These are phyloP conservation scores for Elaeis oleifera DNA, from an alignment of 202 grass and related monocot species.

Conservation along the genomic window DNA sequence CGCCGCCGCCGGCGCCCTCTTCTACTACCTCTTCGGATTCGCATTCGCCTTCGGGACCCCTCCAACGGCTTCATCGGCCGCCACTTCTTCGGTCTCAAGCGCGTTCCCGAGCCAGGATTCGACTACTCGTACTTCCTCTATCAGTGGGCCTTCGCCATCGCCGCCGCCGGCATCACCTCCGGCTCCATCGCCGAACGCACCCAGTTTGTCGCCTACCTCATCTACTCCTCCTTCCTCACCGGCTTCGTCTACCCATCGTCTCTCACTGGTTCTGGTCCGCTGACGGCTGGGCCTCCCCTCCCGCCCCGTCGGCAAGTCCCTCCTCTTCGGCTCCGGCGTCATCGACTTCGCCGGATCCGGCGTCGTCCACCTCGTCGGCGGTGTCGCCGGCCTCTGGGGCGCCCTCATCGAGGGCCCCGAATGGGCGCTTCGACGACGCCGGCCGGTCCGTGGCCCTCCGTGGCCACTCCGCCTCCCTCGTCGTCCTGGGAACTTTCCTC, in stretches of 20 bases:
- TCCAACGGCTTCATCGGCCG: conserved; percentile 74
- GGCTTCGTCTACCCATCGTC: conserved; percentile 69
- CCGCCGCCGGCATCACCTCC: conserved; percentile 74
- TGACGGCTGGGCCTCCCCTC: conserved; percentile 11
- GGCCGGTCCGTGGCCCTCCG: conserved; percentile 10
- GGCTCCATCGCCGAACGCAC: conserved; percentile 75
- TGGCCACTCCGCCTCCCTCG: conserved; percentile 14
- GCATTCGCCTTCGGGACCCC: conserved; percentile 59
- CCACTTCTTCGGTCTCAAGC: conserved; percentile 60
- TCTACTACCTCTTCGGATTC: conserved; percentile 80
- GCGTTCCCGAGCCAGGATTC: conserved; percentile 31
- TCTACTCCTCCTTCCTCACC: conserved; percentile 81
- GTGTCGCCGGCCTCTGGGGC: conserved; percentile 10
- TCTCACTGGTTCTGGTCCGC: conserved; percentile 27
- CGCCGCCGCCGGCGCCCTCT: conserved; percentile 55
- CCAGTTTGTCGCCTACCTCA: conserved; percentile 69
- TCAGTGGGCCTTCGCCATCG: conserved; percentile 91
- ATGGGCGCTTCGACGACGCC: conserved; percentile 8
- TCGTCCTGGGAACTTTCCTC: conserved; percentile 21
- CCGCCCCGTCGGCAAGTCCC: not conserved
- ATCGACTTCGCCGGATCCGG: conserved; percentile 19
- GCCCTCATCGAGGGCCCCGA: conserved; percentile 13
- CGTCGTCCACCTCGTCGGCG: conserved; percentile 14
- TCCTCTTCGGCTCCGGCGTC: conserved; percentile 12
- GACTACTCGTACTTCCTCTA: conserved; percentile 74